phyloP scores from a whole-genome alignment of 192 early-diverging fungal genomes.

The Rhizoclosmatium globosum region DNA sequence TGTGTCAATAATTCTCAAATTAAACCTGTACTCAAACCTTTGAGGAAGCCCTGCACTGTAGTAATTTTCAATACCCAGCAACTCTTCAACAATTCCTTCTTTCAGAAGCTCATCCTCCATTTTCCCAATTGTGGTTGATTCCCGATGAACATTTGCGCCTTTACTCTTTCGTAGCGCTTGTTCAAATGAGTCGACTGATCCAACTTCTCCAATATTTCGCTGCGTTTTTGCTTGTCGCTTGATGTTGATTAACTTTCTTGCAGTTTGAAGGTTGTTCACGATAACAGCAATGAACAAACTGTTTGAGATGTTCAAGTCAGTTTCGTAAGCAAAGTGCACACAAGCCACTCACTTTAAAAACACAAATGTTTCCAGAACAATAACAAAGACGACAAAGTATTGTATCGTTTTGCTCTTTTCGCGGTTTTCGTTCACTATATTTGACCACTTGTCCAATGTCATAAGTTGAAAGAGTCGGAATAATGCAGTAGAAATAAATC shows the following conservation, averaged over 20 bases:
- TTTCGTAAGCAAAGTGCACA: not conserved
- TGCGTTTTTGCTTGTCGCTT: conserved; percentile 7
- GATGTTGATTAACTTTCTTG: conserved; percentile 23
- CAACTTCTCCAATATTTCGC: conserved; percentile 3
- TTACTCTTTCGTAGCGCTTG: not conserved
- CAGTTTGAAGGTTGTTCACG: conserved; percentile 51
- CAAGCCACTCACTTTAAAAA: conserved; percentile 45
- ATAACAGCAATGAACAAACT: conserved; percentile 57
- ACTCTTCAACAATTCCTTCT: conserved; percentile 30
- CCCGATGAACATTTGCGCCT: not conserved
- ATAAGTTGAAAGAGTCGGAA: conserved; percentile 48
- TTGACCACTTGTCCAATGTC: conserved; percentile 49
- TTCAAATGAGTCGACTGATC: conserved; percentile 19
- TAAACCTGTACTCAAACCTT: conserved; percentile 9
- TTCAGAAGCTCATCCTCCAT: conserved; percentile 3
- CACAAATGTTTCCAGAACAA: conserved; percentile 49
- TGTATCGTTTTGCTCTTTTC: conserved; percentile 38
- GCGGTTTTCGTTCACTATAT: conserved; percentile 47
- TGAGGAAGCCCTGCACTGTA: conserved; percentile 44
- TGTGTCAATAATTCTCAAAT: not conserved
- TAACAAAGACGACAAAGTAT: conserved; percentile 42
- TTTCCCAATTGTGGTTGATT: not conserved
- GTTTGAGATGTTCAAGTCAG: not conserved
- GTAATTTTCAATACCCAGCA: conserved; percentile 47
- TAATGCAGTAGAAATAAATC: conserved; percentile 26